Evolutionary conservation across 768 basidiomycete genomes (phyloP), one percentile per base, ranked within the genome.

Genomic region (Pluteus cervinus): DNA sequence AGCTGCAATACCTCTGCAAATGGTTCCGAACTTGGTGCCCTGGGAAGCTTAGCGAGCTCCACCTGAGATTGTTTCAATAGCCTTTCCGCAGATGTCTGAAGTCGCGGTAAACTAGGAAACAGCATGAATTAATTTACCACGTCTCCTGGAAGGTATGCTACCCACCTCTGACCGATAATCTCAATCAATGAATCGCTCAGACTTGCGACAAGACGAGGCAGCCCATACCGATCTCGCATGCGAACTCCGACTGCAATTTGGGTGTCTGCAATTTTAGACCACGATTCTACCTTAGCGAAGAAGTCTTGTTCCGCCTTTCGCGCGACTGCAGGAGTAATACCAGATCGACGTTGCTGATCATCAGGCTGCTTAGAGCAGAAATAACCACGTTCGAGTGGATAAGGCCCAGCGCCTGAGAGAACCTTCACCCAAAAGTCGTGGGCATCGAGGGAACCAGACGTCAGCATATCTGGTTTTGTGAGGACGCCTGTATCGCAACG

Each of bases 161-260:
- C 74, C 31, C 44, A 83, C 82, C 67, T 68, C 17, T 46, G 54
- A 23, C 71, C 68, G 28, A 83, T 79, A n/a, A 72, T 60, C 0
- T 53, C 36, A 8, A 78, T 63, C 10, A 86, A 61, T 8, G 79
- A 58, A 24, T 48, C 47, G 35, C 79, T 79, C 14, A 81, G 62
- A 41, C 66, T 65, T 2, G 55, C 44, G 1, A 81, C 73, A 9
- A 85, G 66, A 20, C 68, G 67, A 2, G 54, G 63, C 24, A 79
- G 67, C 0, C 82, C 82, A 23, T 83, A 75, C 2, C 79, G 69
- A 20, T 36, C 42, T 9, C 65, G 62, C 5, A 20, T 21, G 10
- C 16, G 12, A n/a, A n/a, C n/a, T n/a, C n/a, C n/a, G n/a, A n/a
- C n/a, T n/a, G n/a, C n/a, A n/a, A n/a, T n/a, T n/a, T n/a, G n/a